Conservation (phyloP, 73 alveolate genomes). For the Paramecium octaurelia region DNA sequence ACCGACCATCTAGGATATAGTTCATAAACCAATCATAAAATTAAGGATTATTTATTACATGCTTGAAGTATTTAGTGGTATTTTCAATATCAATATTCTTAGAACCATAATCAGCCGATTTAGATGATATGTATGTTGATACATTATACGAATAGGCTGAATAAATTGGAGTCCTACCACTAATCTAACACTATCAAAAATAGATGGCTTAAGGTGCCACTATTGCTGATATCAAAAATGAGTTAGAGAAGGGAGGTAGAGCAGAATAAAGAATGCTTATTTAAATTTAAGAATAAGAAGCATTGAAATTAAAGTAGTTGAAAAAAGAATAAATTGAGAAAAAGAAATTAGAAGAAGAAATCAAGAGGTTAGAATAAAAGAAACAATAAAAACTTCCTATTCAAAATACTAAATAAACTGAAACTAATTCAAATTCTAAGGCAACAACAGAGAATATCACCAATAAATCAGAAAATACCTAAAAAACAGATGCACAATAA, state of each 20-base stretch:
- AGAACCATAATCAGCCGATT: conserved; percentile 62
- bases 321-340: conserved; percentile 49
- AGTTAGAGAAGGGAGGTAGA: conserved; percentile 53
- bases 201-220: conserved; percentile 23
- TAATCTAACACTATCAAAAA: conserved; percentile 52
- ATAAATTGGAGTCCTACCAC: conserved; percentile 81
- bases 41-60: conserved; percentile 85
- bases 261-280: conserved; percentile 50
- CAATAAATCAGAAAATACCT: neutral
- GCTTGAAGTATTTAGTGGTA: conserved; percentile 82
- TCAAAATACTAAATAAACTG: neutral
- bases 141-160: conserved; percentile 92
- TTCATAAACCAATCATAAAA: conserved; percentile 91
- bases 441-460: neutral
- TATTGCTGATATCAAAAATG: conserved; percentile 13
- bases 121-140: conserved; percentile 90
- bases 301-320: conserved; percentile 35
- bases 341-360: conserved; percentile 52
- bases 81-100: neutral
- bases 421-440: neutral
- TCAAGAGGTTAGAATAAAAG: conserved; percentile 59
- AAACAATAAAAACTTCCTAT: neutral
- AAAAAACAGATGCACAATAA: conserved; percentile 9
- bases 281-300: conserved; percentile 28
- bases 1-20: conserved; percentile 92